Base-by-base conservation (phyloP, 2,329 filamentous ascomycete genomes). In the Sporothrix mexicana region DNA sequence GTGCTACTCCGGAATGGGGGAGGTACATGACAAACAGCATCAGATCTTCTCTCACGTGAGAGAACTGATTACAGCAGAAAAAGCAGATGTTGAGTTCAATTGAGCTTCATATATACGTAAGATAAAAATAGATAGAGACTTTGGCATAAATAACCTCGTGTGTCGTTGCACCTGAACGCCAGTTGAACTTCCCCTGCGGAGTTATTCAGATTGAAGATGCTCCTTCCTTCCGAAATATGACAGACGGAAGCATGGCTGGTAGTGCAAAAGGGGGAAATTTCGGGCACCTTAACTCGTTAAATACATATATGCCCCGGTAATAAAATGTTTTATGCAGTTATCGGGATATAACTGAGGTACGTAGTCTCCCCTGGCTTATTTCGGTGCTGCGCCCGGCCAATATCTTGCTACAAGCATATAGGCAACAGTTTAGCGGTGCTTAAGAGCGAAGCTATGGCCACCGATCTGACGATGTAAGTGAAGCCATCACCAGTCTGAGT, bases 371-470 rank as follows among this genome's bases (percentile, higher is more conserved):
- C 15, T 6, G 9, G 30, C 66, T 57, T 41, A 57, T 41, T 5
- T 57, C 36, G 41, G 49, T 53, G 43, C 67, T 45, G 67, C 67
- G 25, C n/a, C 20, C 67, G 4, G 53, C 13, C 36, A 30, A 7
- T 13, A 47, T 20, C 41, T 23, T 13, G n/a, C 7, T 70, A 61
- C 20, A 17, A 12, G 20, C 53, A 61, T 70, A 30, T 57, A 70
- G 68, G 68, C 68, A 70, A 47, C 68, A 45, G 53, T 49, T 61
- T 61, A 69, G 20, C 30, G 30, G n/a, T 57, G 51, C 17, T 59
- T 59, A 69, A 69, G 67, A 57, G 49, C 23, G 66, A 53, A 51
- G 47, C 47, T 20, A 20, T 41, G 23, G 25, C 66, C 36, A 17
- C 23, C 17, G 15, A 30, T 20, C 45, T 9, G 20, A 41, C 23